A percentile compares a stretch with the other conserved stretches of the same genome.
Evolutionary conservation across 768 basidiomycete species (phyloP).

Genomic region (Trametes cubensis): DNA sequence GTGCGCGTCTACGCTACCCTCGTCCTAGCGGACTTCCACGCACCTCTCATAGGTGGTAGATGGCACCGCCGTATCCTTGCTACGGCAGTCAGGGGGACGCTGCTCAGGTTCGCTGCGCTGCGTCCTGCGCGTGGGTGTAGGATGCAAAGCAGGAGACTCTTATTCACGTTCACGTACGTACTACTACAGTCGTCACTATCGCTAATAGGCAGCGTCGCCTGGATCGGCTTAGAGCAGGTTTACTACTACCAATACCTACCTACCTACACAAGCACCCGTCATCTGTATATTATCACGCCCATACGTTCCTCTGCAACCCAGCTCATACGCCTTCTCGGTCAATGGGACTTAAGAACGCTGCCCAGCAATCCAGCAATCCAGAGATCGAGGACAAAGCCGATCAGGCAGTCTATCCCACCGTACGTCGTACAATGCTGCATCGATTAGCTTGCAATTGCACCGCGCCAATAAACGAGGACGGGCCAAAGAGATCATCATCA

Average conservation of each 20-base stretch:
- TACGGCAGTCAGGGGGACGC: not conserved
- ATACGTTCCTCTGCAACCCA: conserved; percentile 12
- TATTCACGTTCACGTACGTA: conserved; percentile 17
- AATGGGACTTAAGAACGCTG: not conserved
- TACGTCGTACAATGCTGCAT: no score
- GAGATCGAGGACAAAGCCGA: no score
- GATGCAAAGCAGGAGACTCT: conserved; percentile 2
- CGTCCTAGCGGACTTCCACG: no score
- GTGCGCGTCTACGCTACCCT: not conserved
- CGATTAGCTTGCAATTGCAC: no score
- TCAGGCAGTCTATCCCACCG: no score
- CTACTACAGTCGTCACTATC: conserved; percentile 8
- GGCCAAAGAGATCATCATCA: no score
- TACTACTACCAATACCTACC: conserved; percentile 1
- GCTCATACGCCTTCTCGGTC: conserved; percentile 4
- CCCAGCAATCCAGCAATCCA: not conserved
- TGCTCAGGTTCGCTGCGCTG: not conserved
- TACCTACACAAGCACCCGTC: conserved; percentile 14
- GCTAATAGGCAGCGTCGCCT: conserved; percentile 16
- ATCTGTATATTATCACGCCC: conserved; percentile 25
- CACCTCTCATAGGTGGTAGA: no score
- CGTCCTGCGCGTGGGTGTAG: not conserved
- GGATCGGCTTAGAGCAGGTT: conserved; percentile 23
- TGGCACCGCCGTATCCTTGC: not conserved
- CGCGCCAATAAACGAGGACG: no score